Evolutionary conservation across 495 filamentous ascomycete species (phyloP).

Genomic region (Lepraria neglecta): DNA sequence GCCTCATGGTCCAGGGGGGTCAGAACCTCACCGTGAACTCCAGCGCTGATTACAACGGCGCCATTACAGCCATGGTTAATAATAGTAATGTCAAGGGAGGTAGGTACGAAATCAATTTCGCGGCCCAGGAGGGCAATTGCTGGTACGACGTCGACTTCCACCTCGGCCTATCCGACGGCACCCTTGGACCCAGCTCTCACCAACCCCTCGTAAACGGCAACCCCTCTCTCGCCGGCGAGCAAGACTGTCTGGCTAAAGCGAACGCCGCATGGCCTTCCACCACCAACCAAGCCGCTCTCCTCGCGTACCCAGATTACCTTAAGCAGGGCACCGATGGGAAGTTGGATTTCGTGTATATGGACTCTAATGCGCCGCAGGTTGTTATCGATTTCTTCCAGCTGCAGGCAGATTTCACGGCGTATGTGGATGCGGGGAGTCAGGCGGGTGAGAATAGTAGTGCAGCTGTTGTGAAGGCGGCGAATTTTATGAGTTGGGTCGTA

Average conservation of each 20-base stretch:
- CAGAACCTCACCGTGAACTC: slow-evolving; percentile 13
- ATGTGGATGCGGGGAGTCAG: slow-evolving; percentile 16
- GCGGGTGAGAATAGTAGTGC: background rate
- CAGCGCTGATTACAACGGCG: slow-evolving; percentile 16
- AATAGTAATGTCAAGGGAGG: slow-evolving; percentile 2
- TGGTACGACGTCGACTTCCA: slow-evolving; percentile 24
- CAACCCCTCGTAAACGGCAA: slow-evolving; percentile 5
- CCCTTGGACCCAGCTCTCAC: slow-evolving; percentile 15
- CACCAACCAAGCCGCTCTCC: background rate
- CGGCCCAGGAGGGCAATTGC: slow-evolving; percentile 3
- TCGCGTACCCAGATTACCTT: slow-evolving; percentile 11
- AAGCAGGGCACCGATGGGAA: background rate
- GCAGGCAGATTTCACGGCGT: slow-evolving; percentile 6
- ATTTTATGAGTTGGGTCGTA: background rate
- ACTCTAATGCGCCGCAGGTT: background rate
- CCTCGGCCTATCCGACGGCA: slow-evolving; percentile 21
- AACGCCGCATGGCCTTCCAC: slow-evolving; percentile 17
- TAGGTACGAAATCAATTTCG: slow-evolving; percentile 21
- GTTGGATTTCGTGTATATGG: background rate
- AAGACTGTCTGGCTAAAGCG: slow-evolving; percentile 23
- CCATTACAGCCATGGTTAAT: slow-evolving; percentile 13
- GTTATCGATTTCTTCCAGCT: slow-evolving; percentile 19
- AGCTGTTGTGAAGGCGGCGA: slow-evolving; percentile 1
- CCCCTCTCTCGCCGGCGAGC: slow-evolving; percentile 17
- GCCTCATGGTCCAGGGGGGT: slow-evolving; percentile 5